phyloP scores from a whole-genome alignment of 129 eudicot species.

The Pittosporum tobira region DNA sequence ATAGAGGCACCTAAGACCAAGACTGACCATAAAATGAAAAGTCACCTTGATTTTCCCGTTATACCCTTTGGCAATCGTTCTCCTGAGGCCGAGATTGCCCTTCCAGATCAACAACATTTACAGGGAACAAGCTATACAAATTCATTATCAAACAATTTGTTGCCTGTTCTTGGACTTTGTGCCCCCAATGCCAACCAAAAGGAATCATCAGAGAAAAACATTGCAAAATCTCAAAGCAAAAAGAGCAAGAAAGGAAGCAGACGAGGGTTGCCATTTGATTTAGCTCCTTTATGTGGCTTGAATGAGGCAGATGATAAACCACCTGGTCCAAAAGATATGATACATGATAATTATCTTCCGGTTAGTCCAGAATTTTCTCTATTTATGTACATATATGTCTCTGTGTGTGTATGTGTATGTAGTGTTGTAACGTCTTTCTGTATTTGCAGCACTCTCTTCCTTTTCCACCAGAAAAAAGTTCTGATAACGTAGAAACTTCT shows the following conservation, averaged over 20 bases:
- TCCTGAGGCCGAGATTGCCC: too few species aligned
- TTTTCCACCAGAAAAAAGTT: slow-evolving; percentile 27
- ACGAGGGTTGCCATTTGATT: slow-evolving; percentile 47
- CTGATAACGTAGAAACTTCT: slow-evolving; percentile 28
- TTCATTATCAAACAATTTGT: slow-evolving; percentile 20
- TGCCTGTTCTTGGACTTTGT: slow-evolving; percentile 75
- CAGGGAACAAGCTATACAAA: slow-evolving; percentile 18
- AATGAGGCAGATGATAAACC: slow-evolving; percentile 31
- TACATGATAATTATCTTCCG: slow-evolving; percentile 15
- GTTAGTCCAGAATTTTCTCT: background rate
- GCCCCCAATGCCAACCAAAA: slow-evolving; percentile 79
- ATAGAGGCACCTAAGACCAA: slow-evolving; percentile 26
- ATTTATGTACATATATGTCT: too few species aligned
- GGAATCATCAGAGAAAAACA: slow-evolving; percentile 38
- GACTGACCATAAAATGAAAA: slow-evolving; percentile 29
- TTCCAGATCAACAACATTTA: too few species aligned
- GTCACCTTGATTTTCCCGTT: slow-evolving; percentile 14
- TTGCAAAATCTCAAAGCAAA: slow-evolving; percentile 33
- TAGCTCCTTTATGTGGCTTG: slow-evolving; percentile 32
- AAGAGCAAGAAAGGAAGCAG: slow-evolving; percentile 33
- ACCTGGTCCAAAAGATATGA: slow-evolving; percentile 17
- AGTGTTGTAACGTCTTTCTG: too few species aligned
- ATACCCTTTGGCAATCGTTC: too few species aligned
- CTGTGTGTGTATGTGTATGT: too few species aligned
- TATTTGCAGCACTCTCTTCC: slow-evolving; percentile 20